phyloP scores from a whole-genome alignment of 495 filamentous ascomycete genomes.

The Choiromyces venosus region DNA sequence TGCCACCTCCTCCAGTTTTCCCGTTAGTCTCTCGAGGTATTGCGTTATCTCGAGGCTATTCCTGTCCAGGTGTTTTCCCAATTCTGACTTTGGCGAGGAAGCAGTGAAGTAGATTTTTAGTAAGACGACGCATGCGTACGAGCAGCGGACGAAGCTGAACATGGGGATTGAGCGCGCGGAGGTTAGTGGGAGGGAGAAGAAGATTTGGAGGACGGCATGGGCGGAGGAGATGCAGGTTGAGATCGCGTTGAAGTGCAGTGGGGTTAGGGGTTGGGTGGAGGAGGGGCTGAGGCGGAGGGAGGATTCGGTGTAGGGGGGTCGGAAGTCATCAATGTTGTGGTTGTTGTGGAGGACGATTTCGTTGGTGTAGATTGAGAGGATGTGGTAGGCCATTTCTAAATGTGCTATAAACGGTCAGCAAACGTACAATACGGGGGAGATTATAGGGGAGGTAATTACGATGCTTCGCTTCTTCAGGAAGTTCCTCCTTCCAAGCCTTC shows the following conservation, averaged over 20 bases:
- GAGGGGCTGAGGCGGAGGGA: slow-evolving; percentile 45
- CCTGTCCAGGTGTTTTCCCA: slow-evolving; percentile 71
- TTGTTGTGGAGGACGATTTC: slow-evolving; percentile 78
- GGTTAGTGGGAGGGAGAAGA: slow-evolving; percentile 45
- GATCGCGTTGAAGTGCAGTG: slow-evolving; percentile 65
- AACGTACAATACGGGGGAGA: no score
- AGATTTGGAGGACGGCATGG: slow-evolving; percentile 67
- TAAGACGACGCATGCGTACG: slow-evolving; percentile 76
- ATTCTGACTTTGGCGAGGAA: slow-evolving; percentile 58
- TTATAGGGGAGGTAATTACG: slow-evolving; percentile 40
- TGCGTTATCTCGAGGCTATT: slow-evolving; percentile 68
- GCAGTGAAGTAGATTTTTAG: slow-evolving; percentile 84
- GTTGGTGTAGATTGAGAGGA: slow-evolving; percentile 75
- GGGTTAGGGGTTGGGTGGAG: slow-evolving; percentile 47
- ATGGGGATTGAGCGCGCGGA: slow-evolving; percentile 68
- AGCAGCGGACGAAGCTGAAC: slow-evolving; percentile 67
- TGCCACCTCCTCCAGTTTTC: slow-evolving; percentile 60
- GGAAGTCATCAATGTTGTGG: slow-evolving; percentile 58
- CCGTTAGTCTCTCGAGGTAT: slow-evolving; percentile 63
- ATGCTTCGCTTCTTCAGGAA: slow-evolving; percentile 48
- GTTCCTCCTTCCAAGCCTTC: slow-evolving; percentile 57
- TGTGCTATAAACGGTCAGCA: slow-evolving; percentile 45
- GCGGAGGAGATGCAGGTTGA: slow-evolving; percentile 65
- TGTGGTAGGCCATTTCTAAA: slow-evolving; percentile 56
- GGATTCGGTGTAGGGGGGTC: slow-evolving; percentile 50